phyloP scores from a whole-genome alignment of 345 rosid species.

The Eucalyptus curtisii region DNA sequence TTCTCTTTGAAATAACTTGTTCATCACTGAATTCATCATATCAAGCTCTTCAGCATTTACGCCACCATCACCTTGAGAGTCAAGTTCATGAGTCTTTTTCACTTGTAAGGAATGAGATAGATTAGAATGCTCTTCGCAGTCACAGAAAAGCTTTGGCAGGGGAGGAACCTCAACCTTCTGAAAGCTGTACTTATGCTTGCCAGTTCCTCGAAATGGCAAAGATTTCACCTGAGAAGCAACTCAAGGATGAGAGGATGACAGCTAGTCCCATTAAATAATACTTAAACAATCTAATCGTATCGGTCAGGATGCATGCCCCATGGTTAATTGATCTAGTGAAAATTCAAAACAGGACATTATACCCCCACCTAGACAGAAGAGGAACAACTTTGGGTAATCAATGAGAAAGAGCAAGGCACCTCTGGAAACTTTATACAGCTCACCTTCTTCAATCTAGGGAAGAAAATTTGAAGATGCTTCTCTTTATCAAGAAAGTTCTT shows the following conservation, averaged over 20 bases:
- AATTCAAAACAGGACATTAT: neutral
- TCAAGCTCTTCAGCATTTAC: slow-evolving; percentile 46
- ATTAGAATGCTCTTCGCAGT: slow-evolving; percentile 71
- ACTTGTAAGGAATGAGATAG: slow-evolving; percentile 4
- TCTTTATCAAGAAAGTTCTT: slow-evolving; percentile 1
- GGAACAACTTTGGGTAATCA: neutral
- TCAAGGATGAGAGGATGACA: neutral
- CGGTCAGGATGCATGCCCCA: neutral
- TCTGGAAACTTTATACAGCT: neutral
- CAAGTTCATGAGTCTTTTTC: slow-evolving; percentile 9
- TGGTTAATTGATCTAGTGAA: neutral
- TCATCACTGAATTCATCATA: slow-evolving; percentile 72
- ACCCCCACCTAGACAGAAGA: neutral
- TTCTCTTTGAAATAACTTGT: slow-evolving; percentile 47
- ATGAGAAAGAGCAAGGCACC: neutral
- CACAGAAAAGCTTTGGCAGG: slow-evolving; percentile 61
- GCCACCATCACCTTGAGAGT: slow-evolving; percentile 14
- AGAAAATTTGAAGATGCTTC: slow-evolving; percentile 44
- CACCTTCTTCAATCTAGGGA: slow-evolving; percentile 70
- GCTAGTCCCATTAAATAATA: neutral
- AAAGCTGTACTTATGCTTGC: slow-evolving; percentile 87
- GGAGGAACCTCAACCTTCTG: slow-evolving; percentile 46
- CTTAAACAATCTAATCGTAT: neutral
- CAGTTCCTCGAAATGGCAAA: slow-evolving; percentile 65
- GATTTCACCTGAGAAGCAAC: slow-evolving; percentile 43